Base-by-base conservation (phyloP, 2,329 filamentous ascomycete genomes). In the Trichoderma asperellum region DNA sequence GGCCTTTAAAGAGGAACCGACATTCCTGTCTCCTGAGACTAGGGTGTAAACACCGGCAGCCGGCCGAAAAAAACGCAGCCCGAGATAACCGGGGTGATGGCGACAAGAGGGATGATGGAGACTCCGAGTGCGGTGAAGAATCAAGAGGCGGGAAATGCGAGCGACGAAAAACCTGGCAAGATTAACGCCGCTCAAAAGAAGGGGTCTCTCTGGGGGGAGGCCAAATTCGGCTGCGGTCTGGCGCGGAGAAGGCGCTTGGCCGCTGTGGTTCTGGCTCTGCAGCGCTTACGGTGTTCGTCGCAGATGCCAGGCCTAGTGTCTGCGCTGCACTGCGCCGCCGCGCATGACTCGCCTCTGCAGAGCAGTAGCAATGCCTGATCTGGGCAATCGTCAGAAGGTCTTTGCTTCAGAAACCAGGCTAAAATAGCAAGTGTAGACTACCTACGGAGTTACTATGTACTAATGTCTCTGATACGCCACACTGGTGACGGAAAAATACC, bases 11-110 rank as follows among this genome's bases (percentile, higher is more conserved):
- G 35, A 47, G 43, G 34, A 60, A 47, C 35, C 61, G 68, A 47
- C 68, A 69, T 69, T 65, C 68, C 68, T 69, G 60, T 58, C 68
- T 69, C 68, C 68, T 60, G 67, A 69, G 67, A 69, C 67, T 60
- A 43, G 55, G 47, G 35, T 43, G 37, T 43, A 43, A 43, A 43
- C 37, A 43, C 14, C 37, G 37, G 29, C 35, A 32, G 55, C 40
- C 40, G 63, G 43, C 27, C 24, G 53, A 60, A 47, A 32, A 69
- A 55, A 68, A 59, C 40, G 43, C 43, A 21, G 18, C 7, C 43
- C 34, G 34, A 40, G 24, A 37, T 24, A 24, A 49, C 61, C 61
- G 37, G 37, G 37, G 37, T 6, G 37, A 43, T 43, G 37, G 37
- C 37, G 37, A 43, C 14, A 14, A 43, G 14, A 43, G 37, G 12